Conservation (phyloP, 305 asterid genomes). For the Andrographis paniculata region DNA sequence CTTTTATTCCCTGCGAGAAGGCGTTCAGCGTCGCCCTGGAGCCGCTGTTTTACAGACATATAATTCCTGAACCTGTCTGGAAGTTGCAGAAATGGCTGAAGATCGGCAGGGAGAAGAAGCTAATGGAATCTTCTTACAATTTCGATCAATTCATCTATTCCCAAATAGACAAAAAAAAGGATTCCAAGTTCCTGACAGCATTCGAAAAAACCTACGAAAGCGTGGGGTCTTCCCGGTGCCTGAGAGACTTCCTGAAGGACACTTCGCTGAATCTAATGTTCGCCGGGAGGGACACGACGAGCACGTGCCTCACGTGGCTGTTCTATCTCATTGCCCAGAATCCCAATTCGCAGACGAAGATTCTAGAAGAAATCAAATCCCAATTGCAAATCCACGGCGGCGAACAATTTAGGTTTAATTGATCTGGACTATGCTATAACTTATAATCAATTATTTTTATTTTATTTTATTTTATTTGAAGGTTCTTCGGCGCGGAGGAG, state of each 20-base stretch:
- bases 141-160: constrained; percentile 35
- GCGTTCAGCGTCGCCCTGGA: constrained; percentile 27
- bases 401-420: too few species aligned
- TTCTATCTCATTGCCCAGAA: constrained; percentile 19
- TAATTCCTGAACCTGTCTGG: constrained; percentile 34
- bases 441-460: too few species aligned
- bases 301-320: constrained; percentile 27
- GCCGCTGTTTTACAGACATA: constrained; percentile 30
- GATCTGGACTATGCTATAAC: too few species aligned
- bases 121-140: constrained; percentile 15
- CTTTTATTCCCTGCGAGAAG: constrained; percentile 30
- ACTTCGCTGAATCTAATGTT: constrained; percentile 21
- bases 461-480: too few species aligned
- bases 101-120: constrained; percentile 24
- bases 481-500: constrained; percentile 18
- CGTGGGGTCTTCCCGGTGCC: constrained; percentile 1
- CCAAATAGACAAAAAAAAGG: background rate
- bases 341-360: constrained; percentile 13
- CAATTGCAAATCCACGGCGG: constrained; percentile 1
- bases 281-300: constrained; percentile 30
- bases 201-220: constrained; percentile 10
- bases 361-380: constrained; percentile 16
- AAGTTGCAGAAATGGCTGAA: constrained; percentile 28
- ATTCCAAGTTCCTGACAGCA: constrained; percentile 11
- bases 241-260: constrained; percentile 21